Percentiles rank a stretch among this genome's conserved stretches.
Evolutionary conservation across 2,329 filamentous ascomycete genomes (phyloP).

Genomic region (Curvularia sp.): DNA sequence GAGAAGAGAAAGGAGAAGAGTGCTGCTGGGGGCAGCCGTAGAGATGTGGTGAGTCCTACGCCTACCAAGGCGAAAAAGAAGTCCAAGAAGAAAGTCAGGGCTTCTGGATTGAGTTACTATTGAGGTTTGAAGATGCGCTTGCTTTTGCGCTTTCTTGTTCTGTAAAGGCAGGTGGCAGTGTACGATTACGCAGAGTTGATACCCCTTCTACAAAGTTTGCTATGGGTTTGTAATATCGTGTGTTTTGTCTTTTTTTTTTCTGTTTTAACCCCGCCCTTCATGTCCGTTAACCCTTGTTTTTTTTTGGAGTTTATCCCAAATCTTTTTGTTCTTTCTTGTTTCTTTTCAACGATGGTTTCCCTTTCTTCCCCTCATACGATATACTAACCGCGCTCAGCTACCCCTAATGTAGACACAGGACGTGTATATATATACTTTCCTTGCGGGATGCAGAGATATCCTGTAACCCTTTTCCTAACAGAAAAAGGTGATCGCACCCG

Average conservation of each 20-base stretch:
- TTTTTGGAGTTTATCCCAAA: neutral
- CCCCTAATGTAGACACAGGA: neutral
- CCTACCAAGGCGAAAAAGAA: conserved; percentile 36
- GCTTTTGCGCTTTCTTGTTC: neutral
- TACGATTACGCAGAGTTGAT: neutral
- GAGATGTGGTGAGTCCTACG: conserved; percentile 24
- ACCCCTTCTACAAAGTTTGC: neutral
- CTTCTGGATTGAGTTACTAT: conserved; percentile 42
- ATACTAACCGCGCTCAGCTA: neutral
- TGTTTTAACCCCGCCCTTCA: neutral
- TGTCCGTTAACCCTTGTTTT: neutral
- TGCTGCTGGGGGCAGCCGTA: conserved; percentile 14
- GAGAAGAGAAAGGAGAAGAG: conserved; percentile 24
- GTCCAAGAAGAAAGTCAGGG: conserved; percentile 35
- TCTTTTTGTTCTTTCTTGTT: neutral
- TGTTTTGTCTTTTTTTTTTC: neutral
- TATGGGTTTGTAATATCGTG: neutral
- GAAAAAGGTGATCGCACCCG: neutral
- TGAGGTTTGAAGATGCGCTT: conserved; percentile 13
- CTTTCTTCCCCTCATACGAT: neutral
- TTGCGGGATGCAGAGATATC: neutral
- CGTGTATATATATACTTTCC: neutral
- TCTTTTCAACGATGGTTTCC: neutral
- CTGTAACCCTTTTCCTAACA: neutral
- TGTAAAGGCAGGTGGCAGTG: neutral